Percentiles rank a stretch among this genome's conserved stretches.
Evolutionary conservation across 164 flowering plant genomes (phyloP).

Genomic region (Sextonia rubra): DNA sequence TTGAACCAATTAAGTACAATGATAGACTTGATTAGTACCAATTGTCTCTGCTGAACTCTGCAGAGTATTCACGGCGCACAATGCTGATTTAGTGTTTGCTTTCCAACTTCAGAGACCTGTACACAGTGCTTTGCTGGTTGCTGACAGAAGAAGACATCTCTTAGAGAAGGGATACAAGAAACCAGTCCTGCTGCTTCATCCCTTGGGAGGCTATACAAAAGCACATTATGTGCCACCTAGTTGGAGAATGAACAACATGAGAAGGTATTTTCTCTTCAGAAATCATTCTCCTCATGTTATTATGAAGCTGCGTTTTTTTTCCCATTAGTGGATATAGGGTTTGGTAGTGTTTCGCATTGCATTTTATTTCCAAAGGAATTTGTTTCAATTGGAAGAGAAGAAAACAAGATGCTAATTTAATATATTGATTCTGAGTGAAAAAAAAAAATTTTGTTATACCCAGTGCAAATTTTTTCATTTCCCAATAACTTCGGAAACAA

Average conservation of each 20-base stretch:
- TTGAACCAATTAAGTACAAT: slow-evolving; percentile 66
- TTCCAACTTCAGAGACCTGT: slow-evolving; percentile 92
- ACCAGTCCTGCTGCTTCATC: slow-evolving; percentile 90
- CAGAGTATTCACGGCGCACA: slow-evolving; percentile 56
- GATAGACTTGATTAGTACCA: slow-evolving; percentile 89
- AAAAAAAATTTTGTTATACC: too few species aligned
- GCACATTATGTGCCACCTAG: slow-evolving; percentile 93
- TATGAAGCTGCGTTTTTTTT: too few species aligned
- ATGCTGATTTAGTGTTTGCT: slow-evolving; percentile 91
- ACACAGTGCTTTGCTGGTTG: slow-evolving; percentile 94
- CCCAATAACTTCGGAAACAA: too few species aligned
- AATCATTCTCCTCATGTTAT: neutral
- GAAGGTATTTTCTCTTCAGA: slow-evolving; percentile 45
- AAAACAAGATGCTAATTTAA: too few species aligned
- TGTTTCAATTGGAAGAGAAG: too few species aligned
- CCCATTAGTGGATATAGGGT: too few species aligned
- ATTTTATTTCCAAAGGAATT: too few species aligned
- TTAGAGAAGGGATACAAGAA: slow-evolving; percentile 95
- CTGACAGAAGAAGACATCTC: slow-evolving; percentile 83
- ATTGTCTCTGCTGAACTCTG: slow-evolving; percentile 71
- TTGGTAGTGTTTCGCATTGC: too few species aligned
- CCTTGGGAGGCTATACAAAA: slow-evolving; percentile 94
- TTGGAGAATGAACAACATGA: slow-evolving; percentile 97
- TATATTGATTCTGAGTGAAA: too few species aligned
- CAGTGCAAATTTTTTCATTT: too few species aligned